Evolutionary conservation across 2,329 filamentous ascomycete genomes (phyloP).

Genomic region (Samsoniella hepiali): DNA sequence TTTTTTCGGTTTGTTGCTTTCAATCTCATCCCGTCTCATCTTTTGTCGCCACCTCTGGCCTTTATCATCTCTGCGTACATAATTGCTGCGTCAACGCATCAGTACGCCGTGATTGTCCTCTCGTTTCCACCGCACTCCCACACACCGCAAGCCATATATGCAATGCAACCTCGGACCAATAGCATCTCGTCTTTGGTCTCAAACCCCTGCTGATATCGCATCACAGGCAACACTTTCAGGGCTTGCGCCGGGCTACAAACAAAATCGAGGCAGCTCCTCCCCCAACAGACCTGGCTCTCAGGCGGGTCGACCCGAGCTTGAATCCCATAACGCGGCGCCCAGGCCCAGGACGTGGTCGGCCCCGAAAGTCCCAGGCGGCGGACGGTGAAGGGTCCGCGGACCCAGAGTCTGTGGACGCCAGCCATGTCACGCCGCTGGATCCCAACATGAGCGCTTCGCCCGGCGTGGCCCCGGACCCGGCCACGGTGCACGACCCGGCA

Average conservation of each 20-base stretch:
- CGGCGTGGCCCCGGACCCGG: background rate
- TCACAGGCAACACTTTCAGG: slow-evolving; percentile 58
- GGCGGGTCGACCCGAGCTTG: slow-evolving; percentile 47
- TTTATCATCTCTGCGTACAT: background rate
- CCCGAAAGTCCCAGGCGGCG: slow-evolving; percentile 37
- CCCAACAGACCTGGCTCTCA: slow-evolving; percentile 31
- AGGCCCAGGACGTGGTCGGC: slow-evolving; percentile 54
- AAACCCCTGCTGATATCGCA: background rate
- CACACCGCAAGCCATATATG: slow-evolving; percentile 3
- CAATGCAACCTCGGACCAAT: slow-evolving; percentile 9
- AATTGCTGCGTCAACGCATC: background rate
- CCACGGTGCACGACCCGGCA: background rate
- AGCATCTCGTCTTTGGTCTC: background rate
- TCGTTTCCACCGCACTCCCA: background rate
- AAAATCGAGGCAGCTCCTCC: slow-evolving; percentile 45
- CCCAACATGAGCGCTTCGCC: slow-evolving; percentile 2
- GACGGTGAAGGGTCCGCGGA: background rate
- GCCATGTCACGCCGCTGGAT: background rate
- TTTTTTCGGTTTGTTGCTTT: background rate
- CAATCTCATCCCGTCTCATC: background rate
- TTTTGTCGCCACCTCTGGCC: background rate
- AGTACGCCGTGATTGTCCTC: background rate
- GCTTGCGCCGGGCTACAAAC: slow-evolving; percentile 53
- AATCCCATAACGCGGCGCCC: slow-evolving; percentile 61
- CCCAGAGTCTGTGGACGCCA: background rate